Conservation (phyloP, 495 filamentous ascomycete genomes). For the Lineolata rhizophorae region DNA sequence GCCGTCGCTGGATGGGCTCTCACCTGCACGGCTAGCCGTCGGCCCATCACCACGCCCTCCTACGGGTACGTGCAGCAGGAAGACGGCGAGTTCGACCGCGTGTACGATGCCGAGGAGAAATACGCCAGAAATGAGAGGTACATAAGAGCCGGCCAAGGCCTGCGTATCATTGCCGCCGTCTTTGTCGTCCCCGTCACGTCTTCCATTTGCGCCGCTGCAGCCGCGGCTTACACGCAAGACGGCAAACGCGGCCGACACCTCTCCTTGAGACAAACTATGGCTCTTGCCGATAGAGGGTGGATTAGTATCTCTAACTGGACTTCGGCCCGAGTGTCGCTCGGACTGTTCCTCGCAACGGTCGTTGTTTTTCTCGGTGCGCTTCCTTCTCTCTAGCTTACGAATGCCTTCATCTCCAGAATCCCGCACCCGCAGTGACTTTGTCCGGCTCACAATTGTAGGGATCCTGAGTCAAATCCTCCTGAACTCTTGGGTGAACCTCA, state of each 20-base stretch:
- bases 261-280: conserved; percentile 10
- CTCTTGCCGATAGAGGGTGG: conserved; percentile 15
- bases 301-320: conserved; percentile 5
- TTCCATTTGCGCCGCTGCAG: conserved; percentile 13
- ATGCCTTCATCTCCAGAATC: conserved; percentile 6
- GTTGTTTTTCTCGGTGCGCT: conserved; percentile 1
- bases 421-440: conserved; percentile 7
- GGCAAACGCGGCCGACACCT: not conserved
- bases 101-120: not conserved
- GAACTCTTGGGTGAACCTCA: conserved; percentile 2
- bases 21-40: not conserved
- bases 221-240: conserved; percentile 12
- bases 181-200: conserved; percentile 15
- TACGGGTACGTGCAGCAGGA: not conserved
- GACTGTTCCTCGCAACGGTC: too few relatives aligned
- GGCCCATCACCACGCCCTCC: not conserved
- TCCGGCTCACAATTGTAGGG: too few relatives aligned
- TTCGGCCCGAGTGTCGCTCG: too few relatives aligned
- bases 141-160: conserved; percentile 10
- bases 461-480: conserved; percentile 13
- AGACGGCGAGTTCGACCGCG: not conserved
- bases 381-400: not conserved
- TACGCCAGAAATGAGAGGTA: conserved; percentile 9
- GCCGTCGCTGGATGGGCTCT: not conserved
- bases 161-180: conserved; percentile 9